A percentile compares a stretch with the other conserved stretches of the same genome.
phyloP scores from a whole-genome alignment of 2,329 filamentous ascomycete genomes.

The Fusarium graminum region DNA sequence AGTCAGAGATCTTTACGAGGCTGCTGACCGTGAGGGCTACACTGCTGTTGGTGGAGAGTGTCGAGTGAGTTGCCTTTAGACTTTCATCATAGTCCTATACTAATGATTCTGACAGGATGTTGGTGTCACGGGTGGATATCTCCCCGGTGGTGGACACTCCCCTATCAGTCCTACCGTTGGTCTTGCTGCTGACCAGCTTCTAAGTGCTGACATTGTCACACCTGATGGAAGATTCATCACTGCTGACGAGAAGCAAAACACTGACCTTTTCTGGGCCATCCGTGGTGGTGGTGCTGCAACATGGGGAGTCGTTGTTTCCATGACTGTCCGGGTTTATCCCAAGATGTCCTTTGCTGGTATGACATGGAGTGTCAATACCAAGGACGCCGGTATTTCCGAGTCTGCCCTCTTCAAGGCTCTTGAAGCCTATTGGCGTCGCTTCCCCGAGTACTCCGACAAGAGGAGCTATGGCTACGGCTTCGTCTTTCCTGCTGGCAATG shows the following conservation, averaged over 20 bases:
- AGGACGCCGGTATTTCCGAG: conserved; percentile 39
- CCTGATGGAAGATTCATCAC: conserved; percentile 61
- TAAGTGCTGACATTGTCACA: conserved; percentile 67
- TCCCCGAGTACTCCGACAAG: conserved; percentile 46
- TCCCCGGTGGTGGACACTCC: conserved; percentile 70
- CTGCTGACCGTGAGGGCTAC: conserved; percentile 60
- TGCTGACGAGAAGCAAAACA: conserved; percentile 58
- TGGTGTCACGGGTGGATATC: conserved; percentile 70
- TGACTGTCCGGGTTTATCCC: conserved; percentile 54
- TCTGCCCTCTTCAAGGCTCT: conserved; percentile 51
- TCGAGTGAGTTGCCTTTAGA: conserved; percentile 1
- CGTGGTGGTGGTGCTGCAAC: conserved; percentile 67
- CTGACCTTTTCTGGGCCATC: conserved; percentile 73
- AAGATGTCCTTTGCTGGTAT: conserved; percentile 52
- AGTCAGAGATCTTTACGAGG: conserved; percentile 60
- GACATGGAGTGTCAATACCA: conserved; percentile 49
- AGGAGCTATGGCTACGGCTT: conserved; percentile 48
- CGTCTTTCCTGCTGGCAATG: conserved; percentile 42
- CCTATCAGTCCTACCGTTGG: conserved; percentile 66
- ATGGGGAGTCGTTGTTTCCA: conserved; percentile 59
- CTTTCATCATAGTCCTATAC: accelerated
- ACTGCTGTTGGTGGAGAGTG: conserved; percentile 69
- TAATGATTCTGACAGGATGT: conserved; percentile 56
- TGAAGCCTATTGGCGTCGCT: conserved; percentile 45
- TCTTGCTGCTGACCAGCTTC: conserved; percentile 69